These are phyloP conservation scores for Lentinus tigrinus DNA, from an alignment of 768 basidiomycete species.

Conservation along the genomic window DNA sequence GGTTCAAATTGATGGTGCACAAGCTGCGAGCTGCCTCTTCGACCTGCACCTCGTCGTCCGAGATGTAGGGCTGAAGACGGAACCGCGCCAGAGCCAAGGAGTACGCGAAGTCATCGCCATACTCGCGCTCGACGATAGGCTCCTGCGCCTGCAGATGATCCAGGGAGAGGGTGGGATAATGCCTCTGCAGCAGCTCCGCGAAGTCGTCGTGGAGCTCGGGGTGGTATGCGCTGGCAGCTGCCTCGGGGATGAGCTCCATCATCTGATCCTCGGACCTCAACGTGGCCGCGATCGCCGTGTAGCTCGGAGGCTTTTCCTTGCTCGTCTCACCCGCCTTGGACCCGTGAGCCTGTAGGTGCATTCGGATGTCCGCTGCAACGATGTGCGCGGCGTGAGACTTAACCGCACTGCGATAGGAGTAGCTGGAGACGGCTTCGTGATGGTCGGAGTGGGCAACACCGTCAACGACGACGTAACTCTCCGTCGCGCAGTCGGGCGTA, in stretches of 20 bases:
- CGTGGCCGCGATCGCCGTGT: constrained; percentile 49
- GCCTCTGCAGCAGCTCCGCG: constrained; percentile 42
- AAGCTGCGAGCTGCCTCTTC: constrained; percentile 58
- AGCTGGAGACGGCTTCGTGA: constrained; percentile 59
- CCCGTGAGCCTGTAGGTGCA: constrained; percentile 43
- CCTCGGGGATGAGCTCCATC: constrained; percentile 65
- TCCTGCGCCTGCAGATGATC: constrained; percentile 63
- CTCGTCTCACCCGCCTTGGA: constrained; percentile 21
- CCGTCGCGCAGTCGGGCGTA: constrained; percentile 63
- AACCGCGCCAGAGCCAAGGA: constrained; percentile 56
- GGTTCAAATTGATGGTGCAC: constrained; percentile 80
- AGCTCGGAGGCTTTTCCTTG: constrained; percentile 57
- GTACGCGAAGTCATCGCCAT: constrained; percentile 80
- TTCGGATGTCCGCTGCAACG: constrained; percentile 70
- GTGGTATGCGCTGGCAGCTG: constrained; percentile 68
- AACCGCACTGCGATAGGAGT: constrained; percentile 66
- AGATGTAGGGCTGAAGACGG: constrained; percentile 54
- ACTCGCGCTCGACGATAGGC: constrained; percentile 67
- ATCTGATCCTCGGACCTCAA: constrained; percentile 66
- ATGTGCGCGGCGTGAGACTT: constrained; percentile 78
- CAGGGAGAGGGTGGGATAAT: constrained; percentile 61
- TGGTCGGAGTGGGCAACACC: constrained; percentile 51
- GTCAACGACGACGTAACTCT: constrained; percentile 46
- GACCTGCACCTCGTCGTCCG: constrained; percentile 41
- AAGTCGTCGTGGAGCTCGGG: constrained; percentile 70